These are phyloP conservation scores for Saccharomyces jurei DNA, from an alignment of 805 yeast species.

Conservation along the genomic window DNA sequence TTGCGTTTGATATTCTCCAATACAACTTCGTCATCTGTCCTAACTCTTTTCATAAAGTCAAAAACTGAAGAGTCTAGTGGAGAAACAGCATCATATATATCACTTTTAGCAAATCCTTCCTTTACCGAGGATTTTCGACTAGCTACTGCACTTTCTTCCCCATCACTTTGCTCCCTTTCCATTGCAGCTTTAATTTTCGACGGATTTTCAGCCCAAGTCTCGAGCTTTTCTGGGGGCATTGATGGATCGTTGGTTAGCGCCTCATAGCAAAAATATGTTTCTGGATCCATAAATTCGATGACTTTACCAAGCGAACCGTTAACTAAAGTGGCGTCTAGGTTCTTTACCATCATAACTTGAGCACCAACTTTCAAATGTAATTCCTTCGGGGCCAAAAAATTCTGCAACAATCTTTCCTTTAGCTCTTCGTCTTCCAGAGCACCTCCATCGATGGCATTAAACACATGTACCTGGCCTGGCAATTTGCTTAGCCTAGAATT, in stretches of 20 bases:
- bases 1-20: constrained; percentile 39
- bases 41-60: constrained; percentile 34
- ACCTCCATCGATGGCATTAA: constrained; percentile 51
- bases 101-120: constrained; percentile 16
- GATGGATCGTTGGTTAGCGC: constrained; percentile 16
- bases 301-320: constrained; percentile 74
- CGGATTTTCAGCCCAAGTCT: constrained; percentile 11
- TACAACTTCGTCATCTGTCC: constrained; percentile 23
- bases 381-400: constrained; percentile 54
- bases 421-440: constrained; percentile 33
- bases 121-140: constrained; percentile 18
- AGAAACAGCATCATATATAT: constrained; percentile 6
- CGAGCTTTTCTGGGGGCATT: constrained; percentile 14
- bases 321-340: constrained; percentile 61
- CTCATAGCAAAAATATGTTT: constrained; percentile 38
- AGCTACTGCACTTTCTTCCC: constrained; percentile 12
- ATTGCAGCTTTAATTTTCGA: constrained; percentile 13
- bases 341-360: constrained; percentile 77
- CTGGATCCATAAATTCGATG: constrained; percentile 47
- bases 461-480: constrained; percentile 38
- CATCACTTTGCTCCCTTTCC: constrained; percentile 9
- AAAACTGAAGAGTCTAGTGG: constrained; percentile 41
- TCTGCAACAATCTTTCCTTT: constrained; percentile 40
- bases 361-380: constrained; percentile 59
- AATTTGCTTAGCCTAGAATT: constrained; percentile 39